phyloP scores from a whole-genome alignment of 345 rosid genomes.

The Ricinus communis region DNA sequence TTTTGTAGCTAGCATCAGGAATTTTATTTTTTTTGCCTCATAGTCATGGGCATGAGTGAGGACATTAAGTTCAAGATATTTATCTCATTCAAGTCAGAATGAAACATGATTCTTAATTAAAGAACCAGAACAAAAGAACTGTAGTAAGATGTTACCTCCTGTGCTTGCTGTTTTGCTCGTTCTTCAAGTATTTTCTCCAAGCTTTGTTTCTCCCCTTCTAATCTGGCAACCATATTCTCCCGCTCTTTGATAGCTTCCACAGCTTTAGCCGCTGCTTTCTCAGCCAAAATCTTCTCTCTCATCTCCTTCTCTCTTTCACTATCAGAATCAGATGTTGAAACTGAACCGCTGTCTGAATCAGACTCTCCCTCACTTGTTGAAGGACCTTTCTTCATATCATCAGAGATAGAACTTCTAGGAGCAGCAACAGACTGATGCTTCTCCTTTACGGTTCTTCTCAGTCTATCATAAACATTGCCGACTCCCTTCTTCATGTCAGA shows the following conservation, averaged over 20 bases:
- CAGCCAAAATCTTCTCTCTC: conserved; percentile 71
- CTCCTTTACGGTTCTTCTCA: conserved; percentile 36
- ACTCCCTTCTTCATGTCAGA: conserved; percentile 37
- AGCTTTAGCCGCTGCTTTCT: conserved; percentile 78
- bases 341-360: conserved; percentile 59
- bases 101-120: neutral
- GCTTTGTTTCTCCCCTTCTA: conserved; percentile 94
- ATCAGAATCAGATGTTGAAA: conserved; percentile 76
- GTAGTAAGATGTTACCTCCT: conserved; percentile 58
- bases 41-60: neutral
- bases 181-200: conserved; percentile 92
- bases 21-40: neutral
- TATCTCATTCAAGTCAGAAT: neutral
- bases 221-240: conserved; percentile 81
- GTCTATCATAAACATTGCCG: conserved; percentile 34
- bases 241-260: conserved; percentile 69
- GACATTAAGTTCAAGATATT: neutral
- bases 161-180: conserved; percentile 87
- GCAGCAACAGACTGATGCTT: conserved; percentile 31
- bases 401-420: conserved; percentile 39
- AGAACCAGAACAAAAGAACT: neutral
- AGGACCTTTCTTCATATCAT: conserved; percentile 41
- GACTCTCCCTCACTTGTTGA: conserved; percentile 44
- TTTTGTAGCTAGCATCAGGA: too few species aligned
- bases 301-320: conserved; percentile 77